Evolutionary conservation across 1,284 basidiomycete species (phyloP), one percentile per base, ranked within the genome.

Genomic region (Puccinia triticina): DNA sequence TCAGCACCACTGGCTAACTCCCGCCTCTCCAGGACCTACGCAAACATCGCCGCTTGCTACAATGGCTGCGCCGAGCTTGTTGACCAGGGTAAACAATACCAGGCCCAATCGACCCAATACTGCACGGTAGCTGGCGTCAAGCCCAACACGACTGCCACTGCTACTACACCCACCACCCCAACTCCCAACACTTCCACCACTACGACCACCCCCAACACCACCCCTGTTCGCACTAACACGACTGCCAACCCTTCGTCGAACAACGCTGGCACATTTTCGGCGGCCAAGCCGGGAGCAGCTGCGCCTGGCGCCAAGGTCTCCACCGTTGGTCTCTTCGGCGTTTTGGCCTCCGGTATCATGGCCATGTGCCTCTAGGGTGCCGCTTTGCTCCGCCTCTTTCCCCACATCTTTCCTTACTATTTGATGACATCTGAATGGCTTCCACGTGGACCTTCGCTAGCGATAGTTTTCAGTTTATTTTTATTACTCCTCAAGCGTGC

Each of bases 11-110:
- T 48, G 26, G 55, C 53, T 32, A 32, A 7, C 3, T 48, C 23
- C 43, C 32, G 7, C 40, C 5, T 40, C 29, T 32, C 21, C 26
- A 80, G 78, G 55, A 80, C 78, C 1, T 73, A 80, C n/a, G 67
- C 67, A 53, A 73, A 80, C 53, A 59, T 80, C 14, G 78, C 78
- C n/a, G 34, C 48, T n/a, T 80, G 78, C 34, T 80, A 80, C 69
- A 80, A 80, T 37, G 69, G 50, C 32, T 80, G 78, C 40, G 43
- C 78, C n/a, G 67, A 80, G 21, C 55, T 80, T 34, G 37, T 50
- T 29, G 69, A 57, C n/a, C 53, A 57, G 40, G 69, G 78, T 11
- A n/a, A 67, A n/a, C n/a, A 46, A 40, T 80, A 73, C 40, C 67
- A 80, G n/a, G 48, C 48, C 29, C 78, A 80, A 50, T 57, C 78